Conservation (phyloP, 495 filamentous ascomycete species). For the Wilcoxina mikolae region DNA sequence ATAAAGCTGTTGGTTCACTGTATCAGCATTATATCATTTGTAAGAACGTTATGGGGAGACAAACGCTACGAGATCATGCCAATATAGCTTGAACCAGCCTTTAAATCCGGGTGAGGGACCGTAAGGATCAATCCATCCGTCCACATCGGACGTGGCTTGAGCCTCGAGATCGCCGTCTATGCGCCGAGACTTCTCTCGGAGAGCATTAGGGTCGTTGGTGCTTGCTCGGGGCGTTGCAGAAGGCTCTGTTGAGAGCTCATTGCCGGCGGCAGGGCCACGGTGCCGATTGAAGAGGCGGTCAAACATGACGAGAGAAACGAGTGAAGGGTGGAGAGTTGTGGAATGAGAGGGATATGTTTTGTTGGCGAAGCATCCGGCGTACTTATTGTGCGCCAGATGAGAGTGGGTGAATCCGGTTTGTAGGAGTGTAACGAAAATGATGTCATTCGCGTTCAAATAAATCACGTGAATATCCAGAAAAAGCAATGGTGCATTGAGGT, state of each 20-base stretch:
- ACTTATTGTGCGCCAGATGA: too few relatives aligned
- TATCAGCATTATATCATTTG: not conserved
- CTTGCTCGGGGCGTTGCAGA: not conserved
- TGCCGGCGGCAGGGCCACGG: not conserved
- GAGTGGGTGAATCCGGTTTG: not conserved
- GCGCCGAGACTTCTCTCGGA: not conserved
- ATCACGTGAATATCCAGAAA: too few relatives aligned
- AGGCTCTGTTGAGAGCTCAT: not conserved
- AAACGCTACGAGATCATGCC: conserved; percentile 25
- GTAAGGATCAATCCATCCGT: conserved; percentile 25
- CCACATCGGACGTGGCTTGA: not conserved
- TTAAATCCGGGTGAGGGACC: conserved; percentile 21
- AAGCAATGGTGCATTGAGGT: too few relatives aligned
- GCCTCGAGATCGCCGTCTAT: not conserved
- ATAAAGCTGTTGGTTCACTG: conserved; percentile 18
- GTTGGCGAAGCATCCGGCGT: too few relatives aligned
- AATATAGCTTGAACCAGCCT: conserved; percentile 25
- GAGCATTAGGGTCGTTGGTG: not conserved
- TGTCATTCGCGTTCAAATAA: not conserved
- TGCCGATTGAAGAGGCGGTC: not conserved
- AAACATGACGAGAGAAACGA: not conserved
- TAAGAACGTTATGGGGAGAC: not conserved
- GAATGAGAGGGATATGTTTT: too few relatives aligned
- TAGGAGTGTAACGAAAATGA: not conserved
- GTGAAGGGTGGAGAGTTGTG: not conserved